These are phyloP conservation scores for Ascoidea rubescens DNA, from an alignment of 805 yeast genomes.

Conservation along the genomic window DNA sequence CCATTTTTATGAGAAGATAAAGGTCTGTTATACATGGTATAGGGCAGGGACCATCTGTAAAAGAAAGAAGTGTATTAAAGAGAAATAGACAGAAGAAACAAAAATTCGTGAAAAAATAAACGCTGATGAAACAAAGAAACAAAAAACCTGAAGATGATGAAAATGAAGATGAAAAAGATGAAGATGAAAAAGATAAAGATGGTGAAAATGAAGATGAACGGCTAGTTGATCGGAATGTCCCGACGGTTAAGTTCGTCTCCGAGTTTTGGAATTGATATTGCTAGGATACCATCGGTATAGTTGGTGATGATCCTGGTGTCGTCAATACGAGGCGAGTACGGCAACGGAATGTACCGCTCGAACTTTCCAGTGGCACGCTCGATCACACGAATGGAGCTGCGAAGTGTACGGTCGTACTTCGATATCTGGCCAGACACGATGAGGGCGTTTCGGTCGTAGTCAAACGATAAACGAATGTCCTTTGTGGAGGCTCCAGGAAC, in stretches of 20 bases:
- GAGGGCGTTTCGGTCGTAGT: slow-evolving; percentile 5
- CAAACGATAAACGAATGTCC: slow-evolving; percentile 7
- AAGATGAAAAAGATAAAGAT: background rate
- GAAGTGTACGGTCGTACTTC: slow-evolving; percentile 2
- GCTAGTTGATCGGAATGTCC: slow-evolving; percentile 1
- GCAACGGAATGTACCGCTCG: slow-evolving; percentile 9
- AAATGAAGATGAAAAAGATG: background rate
- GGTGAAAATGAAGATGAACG: background rate
- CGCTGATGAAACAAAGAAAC: background rate
- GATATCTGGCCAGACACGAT: slow-evolving; percentile 5
- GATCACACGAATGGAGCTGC: slow-evolving; percentile 4
- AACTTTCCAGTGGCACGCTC: slow-evolving; percentile 10
- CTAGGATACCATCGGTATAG: slow-evolving; percentile 8
- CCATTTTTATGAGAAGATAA: background rate
- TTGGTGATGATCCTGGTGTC: slow-evolving; percentile 5
- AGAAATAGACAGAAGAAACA: too few species aligned
- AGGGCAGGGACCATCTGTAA: too few species aligned
- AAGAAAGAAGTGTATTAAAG: too few species aligned
- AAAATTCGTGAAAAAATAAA: too few species aligned
- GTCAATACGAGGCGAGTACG: slow-evolving; percentile 9
- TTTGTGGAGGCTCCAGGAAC: slow-evolving; percentile 8
- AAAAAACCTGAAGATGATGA: background rate
- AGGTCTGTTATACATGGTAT: too few species aligned
- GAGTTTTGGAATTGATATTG: slow-evolving; percentile 6
- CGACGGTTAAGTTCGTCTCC: slow-evolving; percentile 7